Percentiles rank a stretch among this genome's conserved stretches.
Evolutionary conservation across 2,329 filamentous ascomycete species (phyloP).

Genomic region (Beauveria pseudobassiana): DNA sequence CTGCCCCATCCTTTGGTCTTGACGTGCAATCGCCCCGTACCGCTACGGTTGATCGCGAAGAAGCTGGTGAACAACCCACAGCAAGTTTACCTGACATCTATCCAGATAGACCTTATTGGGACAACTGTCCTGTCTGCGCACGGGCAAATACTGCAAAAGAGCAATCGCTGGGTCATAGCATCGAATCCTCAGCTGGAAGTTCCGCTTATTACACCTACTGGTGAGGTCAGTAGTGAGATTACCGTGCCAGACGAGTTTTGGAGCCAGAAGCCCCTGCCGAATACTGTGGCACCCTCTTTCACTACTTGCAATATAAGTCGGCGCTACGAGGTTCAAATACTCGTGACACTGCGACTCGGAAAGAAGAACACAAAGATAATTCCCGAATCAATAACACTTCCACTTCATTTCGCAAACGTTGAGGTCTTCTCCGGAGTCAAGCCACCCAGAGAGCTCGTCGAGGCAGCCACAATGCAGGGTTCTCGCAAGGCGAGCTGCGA

Average conservation of each 20-base stretch:
- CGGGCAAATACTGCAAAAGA: constrained; percentile 62
- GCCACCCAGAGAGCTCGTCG: constrained; percentile 68
- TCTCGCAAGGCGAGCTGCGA: constrained; percentile 24
- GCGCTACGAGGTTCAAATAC: constrained; percentile 73
- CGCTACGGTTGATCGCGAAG: constrained; percentile 70
- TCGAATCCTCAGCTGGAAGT: constrained; percentile 65
- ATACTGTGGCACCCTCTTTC: constrained; percentile 81
- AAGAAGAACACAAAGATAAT: constrained; percentile 29
- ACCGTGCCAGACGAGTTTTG: constrained; percentile 66
- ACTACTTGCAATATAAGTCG: constrained; percentile 80
- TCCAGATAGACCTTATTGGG: constrained; percentile 77
- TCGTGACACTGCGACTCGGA: constrained; percentile 69
- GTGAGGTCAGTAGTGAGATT: constrained; percentile 57
- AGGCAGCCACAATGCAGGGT: constrained; percentile 42
- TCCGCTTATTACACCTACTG: constrained; percentile 52
- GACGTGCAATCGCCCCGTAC: constrained; percentile 81
- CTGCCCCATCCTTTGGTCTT: constrained; percentile 81
- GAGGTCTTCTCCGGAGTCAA: constrained; percentile 82
- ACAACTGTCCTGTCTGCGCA: constrained; percentile 75
- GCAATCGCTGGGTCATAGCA: constrained; percentile 66
- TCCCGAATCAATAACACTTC: constrained; percentile 70
- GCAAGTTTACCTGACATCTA: constrained; percentile 64
- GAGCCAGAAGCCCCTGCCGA: constrained; percentile 66
- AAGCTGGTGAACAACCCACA: constrained; percentile 65
- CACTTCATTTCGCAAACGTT: constrained; percentile 65